Evolutionary conservation across 768 basidiomycete genomes (phyloP).

Genomic region (Boletus eberwhitei): DNA sequence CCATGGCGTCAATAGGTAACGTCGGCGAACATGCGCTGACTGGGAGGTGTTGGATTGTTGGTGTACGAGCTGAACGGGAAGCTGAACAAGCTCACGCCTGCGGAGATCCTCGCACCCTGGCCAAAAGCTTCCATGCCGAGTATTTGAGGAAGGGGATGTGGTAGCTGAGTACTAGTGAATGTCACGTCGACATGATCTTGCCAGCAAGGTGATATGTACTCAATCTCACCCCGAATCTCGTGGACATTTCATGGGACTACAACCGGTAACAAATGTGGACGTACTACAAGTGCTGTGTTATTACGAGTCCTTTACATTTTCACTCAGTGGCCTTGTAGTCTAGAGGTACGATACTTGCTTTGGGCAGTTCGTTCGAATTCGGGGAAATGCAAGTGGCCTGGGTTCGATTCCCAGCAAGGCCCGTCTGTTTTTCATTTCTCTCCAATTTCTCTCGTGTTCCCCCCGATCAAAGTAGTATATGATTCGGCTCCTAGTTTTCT

Average conservation of each 20-base stretch:
- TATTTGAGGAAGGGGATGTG: neutral
- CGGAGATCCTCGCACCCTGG: too few relatives aligned
- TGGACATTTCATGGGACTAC: too few relatives aligned
- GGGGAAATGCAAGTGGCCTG: slow-evolving; percentile 34
- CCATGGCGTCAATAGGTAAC: neutral
- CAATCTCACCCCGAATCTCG: too few relatives aligned
- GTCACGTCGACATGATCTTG: too few relatives aligned
- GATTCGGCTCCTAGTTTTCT: too few relatives aligned
- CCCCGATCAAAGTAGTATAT: too few relatives aligned
- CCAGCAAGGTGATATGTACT: too few relatives aligned
- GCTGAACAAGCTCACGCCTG: neutral
- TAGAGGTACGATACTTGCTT: slow-evolving; percentile 35
- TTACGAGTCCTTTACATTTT: too few relatives aligned
- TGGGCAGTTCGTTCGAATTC: slow-evolving; percentile 11
- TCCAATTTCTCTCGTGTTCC: too few relatives aligned
- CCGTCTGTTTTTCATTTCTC: neutral
- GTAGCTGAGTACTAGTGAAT: neutral
- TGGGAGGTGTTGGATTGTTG: neutral
- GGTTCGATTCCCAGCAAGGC: slow-evolving; percentile 41
- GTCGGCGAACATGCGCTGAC: neutral
- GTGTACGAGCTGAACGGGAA: neutral
- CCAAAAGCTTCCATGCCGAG: neutral
- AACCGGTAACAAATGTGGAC: too few relatives aligned
- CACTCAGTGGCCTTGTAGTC: slow-evolving; percentile 30
- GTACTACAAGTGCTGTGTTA: too few relatives aligned